Evolutionary conservation across 306 rosid genomes (phyloP).

Genomic region (Lagenaria siceraria): DNA sequence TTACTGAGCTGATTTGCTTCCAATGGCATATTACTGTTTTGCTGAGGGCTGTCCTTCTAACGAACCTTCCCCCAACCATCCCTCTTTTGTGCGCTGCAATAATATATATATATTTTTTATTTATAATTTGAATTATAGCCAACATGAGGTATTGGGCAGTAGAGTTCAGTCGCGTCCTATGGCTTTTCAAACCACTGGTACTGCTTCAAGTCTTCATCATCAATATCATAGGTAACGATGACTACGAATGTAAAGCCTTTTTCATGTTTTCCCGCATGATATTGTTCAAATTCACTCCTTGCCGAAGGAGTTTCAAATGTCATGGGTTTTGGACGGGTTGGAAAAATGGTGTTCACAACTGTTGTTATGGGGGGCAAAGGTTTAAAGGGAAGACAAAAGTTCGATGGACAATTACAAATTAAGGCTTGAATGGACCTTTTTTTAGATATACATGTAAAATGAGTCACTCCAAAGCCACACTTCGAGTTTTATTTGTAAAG

Average conservation of each 20-base stretch:
- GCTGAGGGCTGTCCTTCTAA: not conserved
- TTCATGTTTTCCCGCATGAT: not conserved
- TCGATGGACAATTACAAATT: not conserved
- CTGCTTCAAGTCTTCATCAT: constrained; percentile 1
- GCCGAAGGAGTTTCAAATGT: not conserved
- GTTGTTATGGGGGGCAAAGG: not conserved
- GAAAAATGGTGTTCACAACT: not conserved
- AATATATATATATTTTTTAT: not conserved
- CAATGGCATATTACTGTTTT: not conserved
- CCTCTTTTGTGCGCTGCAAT: not conserved
- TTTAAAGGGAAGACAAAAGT: not conserved
- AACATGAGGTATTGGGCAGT: constrained; percentile 3
- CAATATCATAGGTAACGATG: constrained; percentile 6
- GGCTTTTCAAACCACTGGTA: constrained; percentile 2
- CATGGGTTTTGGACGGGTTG: not conserved
- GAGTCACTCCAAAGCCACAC: not conserved
- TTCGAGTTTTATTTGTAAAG: not conserved
- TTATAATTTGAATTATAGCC: constrained; percentile 9
- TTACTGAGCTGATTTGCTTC: not conserved
- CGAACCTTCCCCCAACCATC: not conserved
- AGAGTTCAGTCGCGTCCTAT: not conserved
- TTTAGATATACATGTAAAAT: not conserved
- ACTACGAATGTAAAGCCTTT: not conserved
- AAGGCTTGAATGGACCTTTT: not conserved
- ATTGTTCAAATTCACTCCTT: not conserved